Conservation (phyloP, 257 asterid genomes). For the Coffea eugenioides region DNA sequence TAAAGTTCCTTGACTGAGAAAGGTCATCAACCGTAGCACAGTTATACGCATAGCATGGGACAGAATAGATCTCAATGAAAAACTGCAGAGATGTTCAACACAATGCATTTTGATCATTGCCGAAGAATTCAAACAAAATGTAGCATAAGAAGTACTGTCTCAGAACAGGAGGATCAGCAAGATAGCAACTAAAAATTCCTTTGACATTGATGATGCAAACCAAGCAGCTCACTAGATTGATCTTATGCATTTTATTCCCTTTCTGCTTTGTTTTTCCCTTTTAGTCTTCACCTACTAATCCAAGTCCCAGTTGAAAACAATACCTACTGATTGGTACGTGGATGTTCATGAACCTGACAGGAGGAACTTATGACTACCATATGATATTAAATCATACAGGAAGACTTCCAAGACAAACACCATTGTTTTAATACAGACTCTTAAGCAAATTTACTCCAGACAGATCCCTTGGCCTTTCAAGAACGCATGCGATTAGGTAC, state of each 20-base stretch:
- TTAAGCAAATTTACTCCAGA: slow-evolving; percentile 1
- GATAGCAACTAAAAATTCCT: neutral
- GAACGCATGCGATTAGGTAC: neutral
- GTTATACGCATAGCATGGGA: neutral
- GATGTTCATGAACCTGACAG: neutral
- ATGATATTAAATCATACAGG: neutral
- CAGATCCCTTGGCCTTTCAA: neutral
- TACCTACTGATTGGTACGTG: neutral
- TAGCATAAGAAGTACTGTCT: neutral
- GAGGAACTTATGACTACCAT: neutral
- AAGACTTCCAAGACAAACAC: neutral
- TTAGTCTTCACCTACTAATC: neutral
- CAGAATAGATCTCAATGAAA: neutral
- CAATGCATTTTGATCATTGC: neutral
- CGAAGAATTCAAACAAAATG: neutral
- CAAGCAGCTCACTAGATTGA: neutral
- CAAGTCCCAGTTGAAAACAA: neutral
- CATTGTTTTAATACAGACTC: neutral
- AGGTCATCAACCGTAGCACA: neutral
- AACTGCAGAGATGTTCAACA: neutral
- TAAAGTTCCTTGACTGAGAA: neutral
- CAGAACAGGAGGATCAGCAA: neutral
- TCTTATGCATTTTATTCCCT: neutral
- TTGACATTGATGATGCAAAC: neutral
- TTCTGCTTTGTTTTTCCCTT: neutral